phyloP scores from a whole-genome alignment of 1,284 basidiomycete genomes.

The Ustilago cynodontis region DNA sequence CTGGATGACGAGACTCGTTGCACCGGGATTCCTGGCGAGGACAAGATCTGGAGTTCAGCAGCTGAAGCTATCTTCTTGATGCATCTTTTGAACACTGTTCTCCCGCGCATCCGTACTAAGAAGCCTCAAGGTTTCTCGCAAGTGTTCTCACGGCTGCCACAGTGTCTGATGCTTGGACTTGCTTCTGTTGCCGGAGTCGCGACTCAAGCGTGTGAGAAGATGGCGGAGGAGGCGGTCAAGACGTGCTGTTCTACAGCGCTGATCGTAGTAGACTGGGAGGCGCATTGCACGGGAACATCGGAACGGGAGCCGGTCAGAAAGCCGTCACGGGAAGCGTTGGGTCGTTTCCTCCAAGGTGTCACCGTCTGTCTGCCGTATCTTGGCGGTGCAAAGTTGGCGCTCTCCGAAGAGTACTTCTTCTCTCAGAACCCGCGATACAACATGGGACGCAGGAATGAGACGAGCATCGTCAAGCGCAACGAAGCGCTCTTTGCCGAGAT shows the following conservation, averaged over 20 bases:
- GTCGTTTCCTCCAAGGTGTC: constrained; percentile 39
- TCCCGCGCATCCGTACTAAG: constrained; percentile 61
- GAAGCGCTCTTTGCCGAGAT: constrained; percentile 45
- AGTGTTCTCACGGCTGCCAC: constrained; percentile 49
- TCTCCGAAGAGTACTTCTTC: constrained; percentile 39
- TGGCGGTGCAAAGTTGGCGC: constrained; percentile 18
- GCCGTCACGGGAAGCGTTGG: constrained; percentile 38
- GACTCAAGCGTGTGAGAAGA: constrained; percentile 2
- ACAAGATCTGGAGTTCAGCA: constrained; percentile 19
- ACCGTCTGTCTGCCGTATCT: constrained; percentile 42
- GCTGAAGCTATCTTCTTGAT: constrained; percentile 40
- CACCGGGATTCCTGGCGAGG: constrained; percentile 8
- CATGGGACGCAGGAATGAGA: constrained; percentile 3
- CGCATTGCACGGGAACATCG: constrained; percentile 20
- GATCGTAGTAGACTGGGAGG: constrained; percentile 47
- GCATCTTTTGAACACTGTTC: constrained; percentile 35
- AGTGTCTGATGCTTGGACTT: constrained; percentile 39
- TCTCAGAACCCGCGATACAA: constrained; percentile 31
- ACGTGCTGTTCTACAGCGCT: constrained; percentile 40
- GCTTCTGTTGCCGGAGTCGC: constrained; percentile 9
- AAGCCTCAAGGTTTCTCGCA: constrained; percentile 56
- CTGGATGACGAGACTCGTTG: constrained; percentile 13
- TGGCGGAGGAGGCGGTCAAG: constrained; percentile 29
- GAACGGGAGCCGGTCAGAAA: constrained; percentile 26
- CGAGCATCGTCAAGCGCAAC: constrained; percentile 33